phyloP scores from a whole-genome alignment of 352 stramenopile genomes.

The Globisporangium uncinulatum region DNA sequence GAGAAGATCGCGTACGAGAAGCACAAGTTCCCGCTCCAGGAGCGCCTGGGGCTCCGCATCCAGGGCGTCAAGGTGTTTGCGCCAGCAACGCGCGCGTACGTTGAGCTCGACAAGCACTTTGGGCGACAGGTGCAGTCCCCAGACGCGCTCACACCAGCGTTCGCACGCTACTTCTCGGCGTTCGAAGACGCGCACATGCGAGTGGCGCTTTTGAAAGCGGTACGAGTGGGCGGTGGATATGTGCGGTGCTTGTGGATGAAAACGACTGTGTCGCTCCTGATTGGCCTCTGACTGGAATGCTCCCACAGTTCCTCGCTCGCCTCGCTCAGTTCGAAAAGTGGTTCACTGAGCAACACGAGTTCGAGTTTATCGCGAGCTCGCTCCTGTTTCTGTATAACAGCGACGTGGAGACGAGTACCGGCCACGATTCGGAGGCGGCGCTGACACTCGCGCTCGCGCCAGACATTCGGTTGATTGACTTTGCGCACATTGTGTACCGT shows the following conservation, averaged over 20 bases:
- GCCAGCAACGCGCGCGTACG: constrained; percentile 38
- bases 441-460: constrained; percentile 8
- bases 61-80: constrained; percentile 92
- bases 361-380: constrained; percentile 92
- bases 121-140: constrained; percentile 53
- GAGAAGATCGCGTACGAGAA: constrained; percentile 90
- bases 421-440: background rate
- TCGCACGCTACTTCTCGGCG: constrained; percentile 78
- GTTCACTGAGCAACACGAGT: constrained; percentile 75
- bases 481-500: constrained; percentile 55
- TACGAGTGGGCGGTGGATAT: constrained; percentile 14
- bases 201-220: constrained; percentile 32
- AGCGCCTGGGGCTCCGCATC: constrained; percentile 90
- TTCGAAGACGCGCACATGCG: constrained; percentile 19
- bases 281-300: background rate
- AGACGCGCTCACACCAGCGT: constrained; percentile 53
- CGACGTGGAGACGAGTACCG: constrained; percentile 20
- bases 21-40: constrained; percentile 92
- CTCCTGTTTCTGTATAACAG: constrained; percentile 93
- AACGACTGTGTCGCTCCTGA: too few relatives aligned
- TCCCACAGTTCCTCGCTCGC: constrained; percentile 51
- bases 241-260: too few relatives aligned
- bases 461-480: constrained; percentile 83
- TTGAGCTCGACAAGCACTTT: constrained; percentile 86
- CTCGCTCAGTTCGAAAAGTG: constrained; percentile 58